Conservation (phyloP, 305 asterid genomes). For the Caryopteris hybrid region DNA sequence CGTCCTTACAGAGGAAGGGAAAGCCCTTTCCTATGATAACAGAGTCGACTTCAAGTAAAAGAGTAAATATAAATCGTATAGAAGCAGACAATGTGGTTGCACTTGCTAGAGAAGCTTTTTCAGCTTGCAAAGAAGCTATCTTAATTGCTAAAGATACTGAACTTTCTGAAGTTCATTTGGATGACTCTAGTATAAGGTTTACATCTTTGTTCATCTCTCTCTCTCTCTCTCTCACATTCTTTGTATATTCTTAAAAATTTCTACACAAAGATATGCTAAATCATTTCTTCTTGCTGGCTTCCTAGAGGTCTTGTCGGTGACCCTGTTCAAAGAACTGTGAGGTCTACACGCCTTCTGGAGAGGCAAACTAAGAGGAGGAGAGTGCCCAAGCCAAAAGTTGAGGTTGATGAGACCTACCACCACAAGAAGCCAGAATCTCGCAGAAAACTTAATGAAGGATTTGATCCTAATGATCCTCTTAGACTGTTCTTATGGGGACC, state of each 20-base stretch:
- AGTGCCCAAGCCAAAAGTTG: slow-evolving; percentile 39
- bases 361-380: slow-evolving; percentile 65
- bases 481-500: slow-evolving; percentile 59
- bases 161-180: slow-evolving; percentile 31
- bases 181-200: slow-evolving; percentile 38
- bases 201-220: slow-evolving; percentile 13
- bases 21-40: slow-evolving; percentile 14
- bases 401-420: slow-evolving; percentile 38
- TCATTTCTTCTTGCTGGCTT: slow-evolving; percentile 19
- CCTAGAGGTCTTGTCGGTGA: slow-evolving; percentile 30
- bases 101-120: slow-evolving; percentile 74
- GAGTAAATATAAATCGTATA: slow-evolving; percentile 21
- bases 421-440: slow-evolving; percentile 34
- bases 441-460: slow-evolving; percentile 34
- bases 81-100: slow-evolving; percentile 57
- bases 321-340: slow-evolving; percentile 46
- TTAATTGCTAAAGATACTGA: slow-evolving; percentile 45
- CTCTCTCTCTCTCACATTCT: not conserved
- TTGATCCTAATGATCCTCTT: slow-evolving; percentile 61
- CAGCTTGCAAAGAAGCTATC: slow-evolving; percentile 70
- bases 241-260: not conserved
- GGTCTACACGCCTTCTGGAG: slow-evolving; percentile 70
- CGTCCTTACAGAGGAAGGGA: slow-evolving; percentile 39
- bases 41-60: slow-evolving; percentile 30
- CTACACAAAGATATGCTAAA: not conserved